Evolutionary conservation across 2,329 filamentous ascomycete genomes (phyloP).

Genomic region (Didymosphaeria variabile): DNA sequence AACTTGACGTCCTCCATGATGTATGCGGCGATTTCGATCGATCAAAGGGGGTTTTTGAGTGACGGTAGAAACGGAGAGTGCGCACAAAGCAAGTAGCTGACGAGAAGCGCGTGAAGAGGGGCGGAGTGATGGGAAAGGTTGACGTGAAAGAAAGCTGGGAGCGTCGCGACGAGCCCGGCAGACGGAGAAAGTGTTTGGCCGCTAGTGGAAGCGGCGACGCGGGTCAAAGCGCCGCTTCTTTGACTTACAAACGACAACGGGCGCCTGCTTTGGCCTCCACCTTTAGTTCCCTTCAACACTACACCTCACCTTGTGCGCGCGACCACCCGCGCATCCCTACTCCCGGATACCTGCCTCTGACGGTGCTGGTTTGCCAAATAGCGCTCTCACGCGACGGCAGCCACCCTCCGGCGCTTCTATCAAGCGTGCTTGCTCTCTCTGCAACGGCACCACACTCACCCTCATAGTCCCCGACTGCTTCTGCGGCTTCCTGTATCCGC

Average conservation of each 20-base stretch:
- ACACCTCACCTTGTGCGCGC: constrained; percentile 2
- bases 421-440: background rate
- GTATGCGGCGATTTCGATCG: background rate
- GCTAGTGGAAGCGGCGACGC: constrained; percentile 10
- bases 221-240: constrained; percentile 7
- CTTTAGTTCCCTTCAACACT: constrained; percentile 2
- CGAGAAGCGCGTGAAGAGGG: background rate
- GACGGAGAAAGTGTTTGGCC: constrained; percentile 13
- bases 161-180: background rate
- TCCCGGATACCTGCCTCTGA: background rate
- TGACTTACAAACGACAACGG: constrained; percentile 1
- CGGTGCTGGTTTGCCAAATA: background rate
- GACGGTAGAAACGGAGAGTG: background rate
- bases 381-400: constrained; percentile 10
- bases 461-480: constrained; percentile 4
- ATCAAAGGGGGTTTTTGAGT: background rate
- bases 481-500: constrained; percentile 26
- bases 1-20: constrained; percentile 57
- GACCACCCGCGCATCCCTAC: background rate
- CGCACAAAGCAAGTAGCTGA: background rate
- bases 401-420: background rate
- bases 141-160: constrained; percentile 14
- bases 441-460: background rate
- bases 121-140: constrained; percentile 4
- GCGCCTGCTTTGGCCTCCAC: constrained; percentile 8